A percentile compares a stretch with the other conserved stretches of the same genome.
phyloP scores from a whole-genome alignment of 163 green algal species.

The Volvox carteri region DNA sequence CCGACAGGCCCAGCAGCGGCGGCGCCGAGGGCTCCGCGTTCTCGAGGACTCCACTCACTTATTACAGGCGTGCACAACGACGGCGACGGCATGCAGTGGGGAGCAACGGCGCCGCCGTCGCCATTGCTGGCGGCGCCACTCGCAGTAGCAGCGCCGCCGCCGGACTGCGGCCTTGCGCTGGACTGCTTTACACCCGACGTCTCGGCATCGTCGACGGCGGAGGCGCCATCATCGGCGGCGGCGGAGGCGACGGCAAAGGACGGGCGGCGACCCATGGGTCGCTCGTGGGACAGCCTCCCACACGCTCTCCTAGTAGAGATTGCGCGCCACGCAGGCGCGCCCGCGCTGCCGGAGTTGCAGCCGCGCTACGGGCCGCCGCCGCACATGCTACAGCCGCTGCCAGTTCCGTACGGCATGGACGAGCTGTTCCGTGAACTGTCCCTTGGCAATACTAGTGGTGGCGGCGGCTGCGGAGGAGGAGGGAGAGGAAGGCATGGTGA shows the following conservation, averaged over 20 bases:
- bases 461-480: neutral
- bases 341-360: neutral
- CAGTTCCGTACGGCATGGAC: constrained; percentile 32
- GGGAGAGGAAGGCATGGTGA: neutral
- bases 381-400: constrained; percentile 46
- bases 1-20: neutral
- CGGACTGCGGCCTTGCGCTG: too few relatives aligned
- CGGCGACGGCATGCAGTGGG: too few relatives aligned
- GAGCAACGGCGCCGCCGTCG: neutral
- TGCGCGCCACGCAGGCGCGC: neutral
- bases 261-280: neutral
- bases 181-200: too few relatives aligned
- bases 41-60: too few relatives aligned
- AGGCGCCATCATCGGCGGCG: neutral
- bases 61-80: too few relatives aligned
- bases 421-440: neutral
- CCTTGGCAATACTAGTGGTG: neutral
- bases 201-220: too few relatives aligned
- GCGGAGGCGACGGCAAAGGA: neutral
- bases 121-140: neutral
- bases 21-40: too few relatives aligned
- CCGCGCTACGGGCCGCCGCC: neutral
- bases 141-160: neutral
- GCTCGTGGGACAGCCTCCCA: constrained; percentile 11
- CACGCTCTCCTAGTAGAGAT: constrained; percentile 21